Conservation (phyloP, 768 basidiomycete species). For the Mycena crocata region DNA sequence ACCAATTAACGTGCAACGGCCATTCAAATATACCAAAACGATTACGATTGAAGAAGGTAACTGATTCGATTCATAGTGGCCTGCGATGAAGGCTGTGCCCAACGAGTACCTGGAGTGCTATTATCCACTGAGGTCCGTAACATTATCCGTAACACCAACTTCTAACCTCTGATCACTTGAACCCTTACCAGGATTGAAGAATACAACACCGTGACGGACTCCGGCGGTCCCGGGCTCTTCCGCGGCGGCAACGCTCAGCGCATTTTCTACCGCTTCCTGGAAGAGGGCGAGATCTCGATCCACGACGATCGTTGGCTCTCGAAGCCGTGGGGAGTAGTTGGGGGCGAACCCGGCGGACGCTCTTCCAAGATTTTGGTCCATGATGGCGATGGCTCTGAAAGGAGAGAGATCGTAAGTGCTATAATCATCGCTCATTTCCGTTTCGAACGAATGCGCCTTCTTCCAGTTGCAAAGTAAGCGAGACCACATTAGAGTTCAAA, state of each 20-base stretch:
- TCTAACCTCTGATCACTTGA: too few species aligned
- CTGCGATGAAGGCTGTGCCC: conserved; percentile 34
- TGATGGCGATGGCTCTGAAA: conserved; percentile 14
- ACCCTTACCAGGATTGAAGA: conserved; percentile 33
- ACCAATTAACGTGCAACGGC: too few species aligned
- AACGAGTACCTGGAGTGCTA: conserved; percentile 34
- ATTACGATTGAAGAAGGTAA: too few species aligned
- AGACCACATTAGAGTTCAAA: conserved; percentile 31
- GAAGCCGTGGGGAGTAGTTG: conserved; percentile 36
- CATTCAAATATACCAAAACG: too few species aligned
- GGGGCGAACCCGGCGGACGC: conserved; percentile 31
- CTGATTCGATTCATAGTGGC: too few species aligned
- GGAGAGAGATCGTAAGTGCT: conserved; percentile 24
- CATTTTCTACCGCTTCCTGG: conserved; percentile 33
- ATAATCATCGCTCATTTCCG: neutral
- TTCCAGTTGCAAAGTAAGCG: conserved; percentile 24
- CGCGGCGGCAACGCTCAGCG: conserved; percentile 34
- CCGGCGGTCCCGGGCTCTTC: conserved; percentile 29
- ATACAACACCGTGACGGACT: conserved; percentile 34
- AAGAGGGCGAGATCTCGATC: conserved; percentile 31
- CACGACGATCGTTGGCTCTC: conserved; percentile 37
- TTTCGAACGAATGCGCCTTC: neutral
- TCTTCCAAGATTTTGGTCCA: conserved; percentile 30
- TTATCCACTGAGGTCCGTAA: conserved; percentile 29
- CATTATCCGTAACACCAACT: too few species aligned